A percentile compares a stretch with the other conserved stretches of the same genome.
These are phyloP conservation scores for Raphanus hybrid DNA, from an alignment of 441 rosid genomes.

Conservation along the genomic window DNA sequence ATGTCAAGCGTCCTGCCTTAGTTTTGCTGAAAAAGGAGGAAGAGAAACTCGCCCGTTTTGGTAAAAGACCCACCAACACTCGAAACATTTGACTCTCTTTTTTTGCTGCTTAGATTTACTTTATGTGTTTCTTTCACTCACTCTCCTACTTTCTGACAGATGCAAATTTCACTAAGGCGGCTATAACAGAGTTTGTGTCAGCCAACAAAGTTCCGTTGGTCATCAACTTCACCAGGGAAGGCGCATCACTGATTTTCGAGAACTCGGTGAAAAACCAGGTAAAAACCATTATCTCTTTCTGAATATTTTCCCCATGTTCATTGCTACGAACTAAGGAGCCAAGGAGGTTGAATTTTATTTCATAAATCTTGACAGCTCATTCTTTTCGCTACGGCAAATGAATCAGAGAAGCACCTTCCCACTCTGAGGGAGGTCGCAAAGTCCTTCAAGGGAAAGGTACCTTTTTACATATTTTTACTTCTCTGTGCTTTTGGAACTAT, in stretches of 20 bases:
- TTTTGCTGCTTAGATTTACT: slow-evolving; percentile 10
- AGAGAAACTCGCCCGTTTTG: slow-evolving; percentile 51
- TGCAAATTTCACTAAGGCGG: slow-evolving; percentile 54
- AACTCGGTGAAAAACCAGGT: slow-evolving; percentile 85
- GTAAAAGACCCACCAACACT: slow-evolving; percentile 42
- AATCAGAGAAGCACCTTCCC: slow-evolving; percentile 72
- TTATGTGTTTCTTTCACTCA: slow-evolving; percentile 11
- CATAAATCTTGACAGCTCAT: slow-evolving; percentile 54
- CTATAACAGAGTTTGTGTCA: slow-evolving; percentile 61
- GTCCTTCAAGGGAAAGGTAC: slow-evolving; percentile 91
- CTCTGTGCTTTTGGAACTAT: background rate
- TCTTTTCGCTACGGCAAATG: slow-evolving; percentile 70
- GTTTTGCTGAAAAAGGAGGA: slow-evolving; percentile 62
- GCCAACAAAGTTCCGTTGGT: slow-evolving; percentile 89
- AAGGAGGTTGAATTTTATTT: slow-evolving; percentile 3
- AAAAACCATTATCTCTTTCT: slow-evolving; percentile 18
- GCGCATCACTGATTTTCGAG: slow-evolving; percentile 73
- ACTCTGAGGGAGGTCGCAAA: slow-evolving; percentile 78
- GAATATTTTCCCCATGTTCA: background rate
- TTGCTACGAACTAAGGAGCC: slow-evolving; percentile 16
- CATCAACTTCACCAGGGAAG: slow-evolving; percentile 78
- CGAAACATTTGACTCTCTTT: background rate
- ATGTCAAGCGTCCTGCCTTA: slow-evolving; percentile 61
- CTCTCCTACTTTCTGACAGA: slow-evolving; percentile 48
- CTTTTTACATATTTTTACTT: background rate